Evolutionary conservation across 129 eudicot species (phyloP).

Genomic region (Erigeron canadensis): DNA sequence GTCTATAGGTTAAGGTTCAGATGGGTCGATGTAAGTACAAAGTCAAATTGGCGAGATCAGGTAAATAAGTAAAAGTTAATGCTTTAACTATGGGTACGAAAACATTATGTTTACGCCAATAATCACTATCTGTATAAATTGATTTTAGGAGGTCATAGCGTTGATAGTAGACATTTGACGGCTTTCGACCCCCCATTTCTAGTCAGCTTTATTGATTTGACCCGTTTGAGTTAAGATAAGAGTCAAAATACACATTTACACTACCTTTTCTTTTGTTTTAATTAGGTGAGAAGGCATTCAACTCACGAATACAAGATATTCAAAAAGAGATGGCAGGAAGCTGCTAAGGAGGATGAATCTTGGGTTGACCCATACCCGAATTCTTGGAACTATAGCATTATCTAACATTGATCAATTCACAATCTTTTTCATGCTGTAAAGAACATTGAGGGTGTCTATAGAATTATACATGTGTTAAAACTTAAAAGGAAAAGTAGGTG

Average conservation of each 20-base stretch:
- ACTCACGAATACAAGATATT: conserved; percentile 63
- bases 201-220: neutral
- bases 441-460: neutral
- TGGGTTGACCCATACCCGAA: conserved; percentile 69
- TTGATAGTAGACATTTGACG: no score
- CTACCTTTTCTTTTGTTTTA: neutral
- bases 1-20: no score
- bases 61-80: no score
- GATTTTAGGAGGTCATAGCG: no score
- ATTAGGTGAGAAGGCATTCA: conserved; percentile 78
- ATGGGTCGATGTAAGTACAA: no score
- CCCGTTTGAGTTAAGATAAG: neutral
- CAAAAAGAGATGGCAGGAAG: conserved; percentile 66
- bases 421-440: neutral
- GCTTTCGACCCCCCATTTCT: no score
- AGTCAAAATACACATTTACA: neutral
- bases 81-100: no score
- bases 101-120: no score
- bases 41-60: no score
- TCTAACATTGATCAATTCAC: conserved; percentile 14
- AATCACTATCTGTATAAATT: no score
- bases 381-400: conserved; percentile 32
- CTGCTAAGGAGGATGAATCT: conserved; percentile 56
- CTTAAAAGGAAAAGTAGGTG: neutral
- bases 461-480: neutral